phyloP scores from a whole-genome alignment of 2,329 filamentous ascomycete genomes.

The Hymenoscyphus fraxineus region DNA sequence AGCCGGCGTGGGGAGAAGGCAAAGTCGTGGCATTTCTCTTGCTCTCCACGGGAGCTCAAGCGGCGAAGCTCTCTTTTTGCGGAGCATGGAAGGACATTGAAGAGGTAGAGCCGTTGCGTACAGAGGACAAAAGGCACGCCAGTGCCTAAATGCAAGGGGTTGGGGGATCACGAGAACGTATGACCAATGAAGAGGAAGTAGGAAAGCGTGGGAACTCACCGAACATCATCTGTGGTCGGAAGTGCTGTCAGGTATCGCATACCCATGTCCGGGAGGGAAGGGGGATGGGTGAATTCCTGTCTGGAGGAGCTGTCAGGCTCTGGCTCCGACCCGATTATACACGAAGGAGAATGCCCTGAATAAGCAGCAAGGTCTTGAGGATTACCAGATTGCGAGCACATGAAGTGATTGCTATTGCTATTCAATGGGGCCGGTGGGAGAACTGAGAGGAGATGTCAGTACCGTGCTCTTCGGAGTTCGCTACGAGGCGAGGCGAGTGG shows the following conservation, averaged over 20 bases:
- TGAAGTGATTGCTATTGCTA: constrained; percentile 31
- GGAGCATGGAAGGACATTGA: constrained; percentile 18
- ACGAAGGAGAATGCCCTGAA: constrained; percentile 33
- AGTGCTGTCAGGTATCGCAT: constrained; percentile 33
- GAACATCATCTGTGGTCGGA: constrained; percentile 35
- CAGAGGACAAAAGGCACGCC: constrained; percentile 19
- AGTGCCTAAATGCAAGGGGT: constrained; percentile 30
- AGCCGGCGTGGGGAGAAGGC: constrained; percentile 21
- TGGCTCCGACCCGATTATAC: constrained; percentile 33
- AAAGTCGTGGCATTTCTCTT: constrained; percentile 30
- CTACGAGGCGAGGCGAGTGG: background rate
- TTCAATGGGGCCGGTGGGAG: constrained; percentile 25
- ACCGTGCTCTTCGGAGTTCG: background rate
- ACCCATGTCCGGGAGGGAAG: constrained; percentile 34
- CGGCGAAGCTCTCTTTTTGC: constrained; percentile 16
- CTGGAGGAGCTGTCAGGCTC: constrained; percentile 36
- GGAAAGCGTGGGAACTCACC: constrained; percentile 28
- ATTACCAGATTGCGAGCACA: constrained; percentile 37
- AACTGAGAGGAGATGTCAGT: constrained; percentile 19
- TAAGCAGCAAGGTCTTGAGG: constrained; percentile 34
- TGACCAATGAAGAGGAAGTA: constrained; percentile 26
- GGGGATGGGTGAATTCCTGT: constrained; percentile 31
- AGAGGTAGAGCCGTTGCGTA: constrained; percentile 15
- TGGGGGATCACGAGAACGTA: constrained; percentile 24
- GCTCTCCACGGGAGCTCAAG: constrained; percentile 21